Conservation (phyloP, 306 rosid genomes). For the Hippophae tibetana region DNA sequence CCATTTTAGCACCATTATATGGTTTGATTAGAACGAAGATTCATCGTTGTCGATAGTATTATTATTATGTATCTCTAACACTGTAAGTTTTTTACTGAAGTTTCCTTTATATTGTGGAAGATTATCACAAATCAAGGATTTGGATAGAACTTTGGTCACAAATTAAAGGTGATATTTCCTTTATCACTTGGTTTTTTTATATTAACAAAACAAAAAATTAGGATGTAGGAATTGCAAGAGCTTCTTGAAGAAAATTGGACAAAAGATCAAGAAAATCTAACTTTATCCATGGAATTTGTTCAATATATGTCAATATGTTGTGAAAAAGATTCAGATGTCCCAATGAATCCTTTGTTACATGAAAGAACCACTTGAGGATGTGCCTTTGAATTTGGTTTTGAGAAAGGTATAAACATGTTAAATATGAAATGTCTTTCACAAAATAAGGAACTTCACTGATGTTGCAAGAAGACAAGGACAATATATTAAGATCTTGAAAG, state of each 20-base stretch:
- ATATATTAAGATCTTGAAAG: neutral
- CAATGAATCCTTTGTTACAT: neutral
- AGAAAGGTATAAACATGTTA: neutral
- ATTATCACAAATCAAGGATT: neutral
- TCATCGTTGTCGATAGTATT: too few relatives aligned
- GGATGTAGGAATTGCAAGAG: constrained; percentile 2
- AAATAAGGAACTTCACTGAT: neutral
- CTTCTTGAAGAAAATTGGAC: constrained; percentile 2
- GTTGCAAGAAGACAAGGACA: constrained; percentile 7
- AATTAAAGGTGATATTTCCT: neutral
- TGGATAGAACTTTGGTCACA: neutral
- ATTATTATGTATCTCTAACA: neutral
- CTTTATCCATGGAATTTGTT: neutral
- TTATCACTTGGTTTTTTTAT: neutral
- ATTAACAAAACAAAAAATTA: neutral
- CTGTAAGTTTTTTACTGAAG: neutral
- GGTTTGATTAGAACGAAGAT: too few relatives aligned
- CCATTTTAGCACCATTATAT: too few relatives aligned
- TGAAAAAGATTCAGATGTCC: neutral
- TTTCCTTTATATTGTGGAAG: constrained; percentile 2
- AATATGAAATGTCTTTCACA: neutral
- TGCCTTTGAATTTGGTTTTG: neutral
- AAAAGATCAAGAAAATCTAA: neutral
- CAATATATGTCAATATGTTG: neutral
- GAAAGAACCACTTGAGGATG: constrained; percentile 3